Evolutionary conservation across 768 basidiomycete genomes (phyloP).

Genomic region (Boletellus ananiceps): DNA sequence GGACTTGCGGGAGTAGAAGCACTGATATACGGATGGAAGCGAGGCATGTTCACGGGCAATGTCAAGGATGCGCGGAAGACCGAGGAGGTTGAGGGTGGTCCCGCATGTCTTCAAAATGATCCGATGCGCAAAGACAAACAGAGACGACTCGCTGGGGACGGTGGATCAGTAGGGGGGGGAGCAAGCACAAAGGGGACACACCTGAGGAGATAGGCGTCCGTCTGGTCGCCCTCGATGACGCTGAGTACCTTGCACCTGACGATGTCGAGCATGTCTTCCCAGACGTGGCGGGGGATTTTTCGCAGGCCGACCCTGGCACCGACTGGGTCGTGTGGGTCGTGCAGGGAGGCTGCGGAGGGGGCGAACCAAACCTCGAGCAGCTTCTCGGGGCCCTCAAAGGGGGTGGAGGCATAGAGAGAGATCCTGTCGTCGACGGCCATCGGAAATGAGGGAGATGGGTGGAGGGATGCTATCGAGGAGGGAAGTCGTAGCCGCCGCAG

Average conservation of each 20-base stretch:
- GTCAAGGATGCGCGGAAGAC: conserved; percentile 89
- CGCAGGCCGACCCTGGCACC: conserved; percentile 67
- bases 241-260: conserved; percentile 96
- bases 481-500: conserved; percentile 33
- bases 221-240: conserved; percentile 80
- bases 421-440: conserved; percentile 25
- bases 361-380: conserved; percentile 97
- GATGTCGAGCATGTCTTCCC: conserved; percentile 97
- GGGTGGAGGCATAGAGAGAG: conserved; percentile 36
- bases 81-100: conserved; percentile 94
- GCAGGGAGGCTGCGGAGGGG: conserved; percentile 61
- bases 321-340: conserved; percentile 35
- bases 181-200: conserved; percentile 35
- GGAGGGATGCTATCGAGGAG: conserved; percentile 45
- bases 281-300: conserved; percentile 65
- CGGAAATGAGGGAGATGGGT: conserved; percentile 1
- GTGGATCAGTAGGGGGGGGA: conserved; percentile 4
- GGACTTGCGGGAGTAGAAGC: conserved; percentile 97
- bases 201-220: conserved; percentile 96
- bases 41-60: conserved; percentile 74
- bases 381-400: conserved; percentile 94
- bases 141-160: conserved; percentile 83
- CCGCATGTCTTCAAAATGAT: conserved; percentile 99
- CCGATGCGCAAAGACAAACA: conserved; percentile 92
- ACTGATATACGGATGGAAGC: conserved; percentile 72